These are phyloP conservation scores for Candida sithepensis DNA, from an alignment of 805 yeast species.

Conservation along the genomic window DNA sequence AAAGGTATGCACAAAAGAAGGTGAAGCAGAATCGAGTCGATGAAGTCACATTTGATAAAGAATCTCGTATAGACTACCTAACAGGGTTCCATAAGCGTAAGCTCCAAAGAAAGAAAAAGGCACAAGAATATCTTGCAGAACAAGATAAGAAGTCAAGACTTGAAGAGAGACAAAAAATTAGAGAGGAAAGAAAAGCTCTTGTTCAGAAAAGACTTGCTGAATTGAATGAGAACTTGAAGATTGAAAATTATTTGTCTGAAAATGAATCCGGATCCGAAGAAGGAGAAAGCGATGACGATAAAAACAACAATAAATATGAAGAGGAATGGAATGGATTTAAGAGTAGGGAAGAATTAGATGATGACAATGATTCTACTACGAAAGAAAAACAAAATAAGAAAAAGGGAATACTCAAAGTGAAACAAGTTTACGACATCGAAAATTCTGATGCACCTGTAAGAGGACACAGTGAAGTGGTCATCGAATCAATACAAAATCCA, in stretches of 20 bases:
- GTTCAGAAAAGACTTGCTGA: constrained; percentile 60
- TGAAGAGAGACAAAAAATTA: constrained; percentile 67
- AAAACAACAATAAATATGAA: constrained; percentile 8
- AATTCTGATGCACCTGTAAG: constrained; percentile 38
- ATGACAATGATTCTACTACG: constrained; percentile 8
- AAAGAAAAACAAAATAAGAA: constrained; percentile 4
- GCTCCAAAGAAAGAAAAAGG: constrained; percentile 81
- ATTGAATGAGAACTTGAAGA: constrained; percentile 42
- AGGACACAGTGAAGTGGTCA: constrained; percentile 46
- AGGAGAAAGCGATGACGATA: constrained; percentile 13
- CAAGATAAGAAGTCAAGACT: constrained; percentile 68
- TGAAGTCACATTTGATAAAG: constrained; percentile 82
- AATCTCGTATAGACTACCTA: constrained; percentile 72
- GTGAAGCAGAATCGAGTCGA: constrained; percentile 65
- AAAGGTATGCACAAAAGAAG: constrained; percentile 68
- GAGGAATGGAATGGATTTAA: constrained; percentile 42
- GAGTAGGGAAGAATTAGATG: constrained; percentile 17
- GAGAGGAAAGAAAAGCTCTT: constrained; percentile 68
- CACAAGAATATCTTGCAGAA: constrained; percentile 71
- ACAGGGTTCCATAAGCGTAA: constrained; percentile 97
- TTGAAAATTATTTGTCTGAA: constrained; percentile 25
- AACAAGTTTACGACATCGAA: constrained; percentile 37
- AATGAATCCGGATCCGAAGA: constrained; percentile 25
- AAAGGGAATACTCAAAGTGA: constrained; percentile 44
- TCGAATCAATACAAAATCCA: constrained; percentile 54